These are phyloP conservation scores for Jackrogersella multiformis DNA, from an alignment of 495 filamentous ascomycete genomes.

Conservation along the genomic window DNA sequence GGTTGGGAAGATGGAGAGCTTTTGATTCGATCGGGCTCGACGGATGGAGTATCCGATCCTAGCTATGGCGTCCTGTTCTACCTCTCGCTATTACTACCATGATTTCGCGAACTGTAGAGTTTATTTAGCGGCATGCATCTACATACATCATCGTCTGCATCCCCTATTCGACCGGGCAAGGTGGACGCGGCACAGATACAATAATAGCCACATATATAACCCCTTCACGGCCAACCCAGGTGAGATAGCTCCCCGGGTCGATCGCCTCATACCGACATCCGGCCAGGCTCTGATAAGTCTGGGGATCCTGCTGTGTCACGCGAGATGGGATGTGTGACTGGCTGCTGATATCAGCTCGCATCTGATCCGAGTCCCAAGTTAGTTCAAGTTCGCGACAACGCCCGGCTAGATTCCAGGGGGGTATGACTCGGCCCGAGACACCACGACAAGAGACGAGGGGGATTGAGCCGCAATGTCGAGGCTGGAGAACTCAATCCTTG, in stretches of 20 bases:
- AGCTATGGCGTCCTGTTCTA: constrained; percentile 25
- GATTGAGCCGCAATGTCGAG: constrained; percentile 30
- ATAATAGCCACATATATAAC: constrained; percentile 18
- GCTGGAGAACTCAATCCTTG: not conserved
- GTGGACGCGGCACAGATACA: constrained; percentile 6
- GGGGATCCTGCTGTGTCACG: constrained; percentile 30
- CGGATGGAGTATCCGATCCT: constrained; percentile 38
- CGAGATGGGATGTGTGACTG: constrained; percentile 28
- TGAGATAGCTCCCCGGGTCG: constrained; percentile 17
- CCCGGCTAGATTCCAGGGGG: not conserved
- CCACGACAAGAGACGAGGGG: not conserved
- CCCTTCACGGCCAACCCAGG: constrained; percentile 7
- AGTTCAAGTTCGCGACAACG: constrained; percentile 2
- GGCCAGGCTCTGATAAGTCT: constrained; percentile 26
- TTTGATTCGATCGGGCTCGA: constrained; percentile 46
- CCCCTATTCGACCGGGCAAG: constrained; percentile 20
- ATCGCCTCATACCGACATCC: constrained; percentile 10
- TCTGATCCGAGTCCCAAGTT: constrained; percentile 23
- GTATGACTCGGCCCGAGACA: constrained; percentile 19
- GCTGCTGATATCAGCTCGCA: constrained; percentile 28
- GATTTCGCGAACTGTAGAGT: constrained; percentile 28
- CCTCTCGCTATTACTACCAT: constrained; percentile 20
- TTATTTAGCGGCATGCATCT: constrained; percentile 36
- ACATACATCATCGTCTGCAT: constrained; percentile 21
- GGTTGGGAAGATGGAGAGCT: constrained; percentile 41